Evolutionary conservation across 2,329 filamentous ascomycete species (phyloP), one percentile per base, ranked within the genome.

Genomic region (Colletotrichum chlorophyti): DNA sequence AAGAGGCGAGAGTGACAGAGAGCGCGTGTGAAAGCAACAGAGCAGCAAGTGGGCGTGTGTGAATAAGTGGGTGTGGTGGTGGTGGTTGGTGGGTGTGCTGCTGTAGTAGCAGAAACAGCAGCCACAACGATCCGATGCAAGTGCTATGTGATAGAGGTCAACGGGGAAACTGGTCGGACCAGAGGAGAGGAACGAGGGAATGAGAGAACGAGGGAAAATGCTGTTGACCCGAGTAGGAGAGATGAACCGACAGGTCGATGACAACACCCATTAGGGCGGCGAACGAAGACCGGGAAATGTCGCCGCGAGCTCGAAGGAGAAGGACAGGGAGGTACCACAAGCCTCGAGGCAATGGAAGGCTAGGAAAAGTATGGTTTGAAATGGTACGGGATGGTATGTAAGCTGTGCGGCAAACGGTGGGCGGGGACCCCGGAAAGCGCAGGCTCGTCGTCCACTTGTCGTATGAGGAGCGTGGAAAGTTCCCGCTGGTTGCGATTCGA

Each of bases 11-110:
- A 46, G 29, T 14, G 40, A 9, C 15, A 24, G 19, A 24, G 17
- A 26, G 48, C n/a, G 14, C 2, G 14, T 34, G 38, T 23, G 31
- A 26, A 19, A 35, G 41, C 17, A 34, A 51, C 12, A 35, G 49
- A 45, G 40, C 32, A 42, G 40, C 15, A 43, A 52, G 57, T 50
- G 51, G 40, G 37, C 43, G 35, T 53, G 55, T 53, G 38, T 34
- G 31, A 62, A 52, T 48, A 55, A 54, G 52, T 52, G 55, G 51
- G 46, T 49, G 54, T n/a, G 32, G 34, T 40, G 50, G 58, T 57
- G 52, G 43, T 50, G 42, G 41, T 47, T n/a, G n/a, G n/a, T n/a
- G n/a, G n/a, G n/a, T n/a, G n/a, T n/a, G n/a, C n/a, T n/a, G n/a
- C n/a, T n/a, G n/a, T n/a, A n/a, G 47, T 37, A 51, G 35, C 35